Evolutionary conservation across 257 asterid species (phyloP), one percentile per base, ranked within the genome.

Genomic region (Fraxinus quadrangulata): DNA sequence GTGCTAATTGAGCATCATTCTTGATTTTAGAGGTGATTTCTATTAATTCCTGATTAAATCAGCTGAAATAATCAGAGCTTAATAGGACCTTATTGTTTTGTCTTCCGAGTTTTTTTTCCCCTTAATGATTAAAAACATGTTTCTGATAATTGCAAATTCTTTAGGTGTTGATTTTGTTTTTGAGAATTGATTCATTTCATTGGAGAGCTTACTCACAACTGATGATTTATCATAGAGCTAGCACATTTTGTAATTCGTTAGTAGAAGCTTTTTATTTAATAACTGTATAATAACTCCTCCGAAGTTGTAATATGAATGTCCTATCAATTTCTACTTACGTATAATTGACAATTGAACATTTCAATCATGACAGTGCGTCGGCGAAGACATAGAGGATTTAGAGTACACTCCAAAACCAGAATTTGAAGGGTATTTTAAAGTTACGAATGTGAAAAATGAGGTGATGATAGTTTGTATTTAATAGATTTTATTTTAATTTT

Each of bases 321-420:
- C 81, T 65, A 70, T 74, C 56, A 21, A 34, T 73, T 68, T 77
- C 12, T 71, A 42, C 19, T 76, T 73, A 63, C 16, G 67, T 71
- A 42, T 79, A 47, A 9, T 71, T 80, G 76, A 67, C 67, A 76
- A 71, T 21, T 69, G 39, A 75, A 63, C 17, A 28, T 71, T 23
- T 77, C 77, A 79, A 72, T 39, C 40, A 42, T 83, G 75, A 78
- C 92, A 95, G 98, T 96, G 94, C 84, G 98, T 96, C 82, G 97
- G 96, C 67, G 97, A 96, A 86, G 96, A 93, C 82, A 89, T 96
- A 74, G 99, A 96, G 79, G 99, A 96, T 84, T 78, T 96, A 63
- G 99, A 96, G 84, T 96, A 93, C 88, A 93, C 98, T 76, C 99
- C 99, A 71, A 96, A 96, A 88, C 96, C 97, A 76, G 99, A 96